Base-by-base conservation (phyloP, 2,329 filamentous ascomycete species). In the Microthyrium microscopicum region DNA sequence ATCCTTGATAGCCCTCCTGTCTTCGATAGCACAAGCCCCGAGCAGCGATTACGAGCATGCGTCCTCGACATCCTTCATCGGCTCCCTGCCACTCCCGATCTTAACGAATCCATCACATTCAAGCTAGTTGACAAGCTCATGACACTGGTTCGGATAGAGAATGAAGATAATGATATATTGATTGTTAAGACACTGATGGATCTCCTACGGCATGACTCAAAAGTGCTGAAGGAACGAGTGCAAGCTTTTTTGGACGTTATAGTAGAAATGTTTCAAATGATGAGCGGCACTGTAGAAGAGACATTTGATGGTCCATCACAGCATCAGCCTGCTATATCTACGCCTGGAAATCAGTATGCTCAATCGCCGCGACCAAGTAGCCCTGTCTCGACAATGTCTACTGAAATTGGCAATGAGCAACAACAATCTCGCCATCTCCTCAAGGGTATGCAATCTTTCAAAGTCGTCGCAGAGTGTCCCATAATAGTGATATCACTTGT, bases 401-500 rank as follows among this genome's bases (percentile, higher is more conserved):
- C 77, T 13, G 89, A 95, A 41, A 68, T 93, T 32, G 82, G 75
- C 5, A 69, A 74, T 11, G 85, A 94, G 45, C 77, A 83, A 46
- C 82, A 87, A 49, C 77, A 84, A 46, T 73, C 72, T 35, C 74
- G 85, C 38, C 78, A 82, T 31, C 57, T 98, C 21, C 62, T 85
- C 35, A 92, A 83, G 55, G 89, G 89, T 20, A 94, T 94, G 82
- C 83, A 93, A 52, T 98, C 89, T 1, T 98, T 99, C 68, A 98
- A 95, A 55, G 87, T 98, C 17, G 69, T 98, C 4, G 84, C 87
- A 2, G 89, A 99, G 54, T 98, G 89, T 46, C 89, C 89, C 0
- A 99, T 99, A 33, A 95, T 98, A 26, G 89, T 99, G 3, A 89
- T 98, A 1, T 95, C 87, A 4, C 82, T 98, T 42, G 95, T 98